Base-by-base conservation (phyloP, 208 protist species). In the Tetramitus jugosus region DNA sequence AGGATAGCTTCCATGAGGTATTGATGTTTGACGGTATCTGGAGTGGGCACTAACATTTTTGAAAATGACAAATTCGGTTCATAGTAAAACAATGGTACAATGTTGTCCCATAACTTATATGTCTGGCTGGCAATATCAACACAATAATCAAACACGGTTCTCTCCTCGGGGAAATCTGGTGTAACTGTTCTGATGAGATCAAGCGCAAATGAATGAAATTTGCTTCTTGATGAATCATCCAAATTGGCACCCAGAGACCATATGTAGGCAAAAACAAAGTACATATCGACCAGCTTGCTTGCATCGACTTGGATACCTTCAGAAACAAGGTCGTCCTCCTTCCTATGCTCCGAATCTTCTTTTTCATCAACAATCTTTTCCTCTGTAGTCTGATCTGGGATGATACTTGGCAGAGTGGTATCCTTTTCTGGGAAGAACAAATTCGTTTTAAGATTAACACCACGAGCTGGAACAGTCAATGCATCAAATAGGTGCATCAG, bases 121-220 rank as follows among this genome's bases (percentile, higher is more conserved):
- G 85, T 82, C 69, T 93, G 72, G 42, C 89, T 87, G 37, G 87
- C 45, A 0, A 90, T 42, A 84, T 99, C 94, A 10, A 97, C 90
- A 80, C 88, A 96, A 86, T 98, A 98, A 84, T 98, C 97, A 86
- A 96, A 99, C 29, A 98, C 91, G 14, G 95, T 97, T 79, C 97
- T 93, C 79, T 90, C 93, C 40, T 88, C 88, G 1, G 96, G 96
- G 76, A 98, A 97, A 37, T 89, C 89, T 17, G 91, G 86, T 71
- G 98, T 95, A 69, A 97, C 76, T 43, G 29, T 85, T 79, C 42
- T 35, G n/a, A 91, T 84, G 35, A 76, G 81, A 81, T 98, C 94
- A 37, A 95, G 89, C 80, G 92, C 92, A 33, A 92, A 83, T 76
- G 91, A 87, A 80, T 97, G 90, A 20, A 95, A 81, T 83, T 94